These are phyloP conservation scores for Calvatia gigantea DNA, from an alignment of 768 basidiomycete genomes.

Conservation along the genomic window DNA sequence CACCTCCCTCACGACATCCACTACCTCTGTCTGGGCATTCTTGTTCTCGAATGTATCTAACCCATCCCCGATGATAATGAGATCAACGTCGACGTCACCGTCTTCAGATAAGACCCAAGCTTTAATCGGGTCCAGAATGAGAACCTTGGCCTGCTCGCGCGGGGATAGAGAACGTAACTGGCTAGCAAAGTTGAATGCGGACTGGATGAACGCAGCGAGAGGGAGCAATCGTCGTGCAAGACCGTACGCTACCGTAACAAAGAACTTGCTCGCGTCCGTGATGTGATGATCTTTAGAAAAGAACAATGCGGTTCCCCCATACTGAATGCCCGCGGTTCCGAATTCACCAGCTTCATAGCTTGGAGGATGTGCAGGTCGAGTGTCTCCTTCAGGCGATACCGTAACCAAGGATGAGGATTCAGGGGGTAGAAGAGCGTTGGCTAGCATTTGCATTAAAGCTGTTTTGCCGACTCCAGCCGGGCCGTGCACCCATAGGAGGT, in stretches of 20 bases:
- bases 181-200: background rate
- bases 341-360: background rate
- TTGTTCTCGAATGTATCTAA: background rate
- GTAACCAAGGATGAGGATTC: background rate
- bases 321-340: background rate
- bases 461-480: slow-evolving; percentile 2
- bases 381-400: background rate
- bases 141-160: background rate
- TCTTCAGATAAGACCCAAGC: background rate
- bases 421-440: background rate
- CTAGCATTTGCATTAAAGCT: background rate
- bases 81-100: slow-evolving; percentile 2
- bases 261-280: background rate
- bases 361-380: background rate
- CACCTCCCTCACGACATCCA: background rate
- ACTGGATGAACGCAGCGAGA: background rate
- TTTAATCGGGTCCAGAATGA: slow-evolving; percentile 1
- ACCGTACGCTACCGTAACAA: background rate
- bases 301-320: background rate
- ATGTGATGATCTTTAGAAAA: background rate
- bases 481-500: background rate
- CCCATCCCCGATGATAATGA: slow-evolving; percentile 2
- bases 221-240: background rate
- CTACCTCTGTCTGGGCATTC: background rate
- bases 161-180: background rate